Percentiles rank a stretch among this genome's conserved stretches.
Conservation (phyloP, 495 filamentous ascomycete genomes). For the Cairneyella variabilis region DNA sequence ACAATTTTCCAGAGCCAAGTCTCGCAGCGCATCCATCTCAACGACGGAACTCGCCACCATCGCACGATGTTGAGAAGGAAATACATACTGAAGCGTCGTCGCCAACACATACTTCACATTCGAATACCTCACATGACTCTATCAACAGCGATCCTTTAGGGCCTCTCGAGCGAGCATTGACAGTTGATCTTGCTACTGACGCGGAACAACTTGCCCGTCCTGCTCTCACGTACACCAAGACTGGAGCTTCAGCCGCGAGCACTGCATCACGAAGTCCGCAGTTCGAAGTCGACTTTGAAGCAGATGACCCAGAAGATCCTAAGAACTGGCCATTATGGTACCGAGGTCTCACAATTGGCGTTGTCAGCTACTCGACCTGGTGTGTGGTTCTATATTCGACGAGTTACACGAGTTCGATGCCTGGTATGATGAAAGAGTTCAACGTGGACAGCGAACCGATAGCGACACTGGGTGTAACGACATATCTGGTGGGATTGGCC, state of each 20-base stretch:
- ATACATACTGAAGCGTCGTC: neutral
- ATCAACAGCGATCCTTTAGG: slow-evolving; percentile 31
- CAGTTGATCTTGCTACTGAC: slow-evolving; percentile 28
- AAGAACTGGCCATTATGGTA: slow-evolving; percentile 71
- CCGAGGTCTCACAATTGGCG: slow-evolving; percentile 55
- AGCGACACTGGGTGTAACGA: slow-evolving; percentile 73
- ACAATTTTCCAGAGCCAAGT: slow-evolving; percentile 3
- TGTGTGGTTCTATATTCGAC: slow-evolving; percentile 83
- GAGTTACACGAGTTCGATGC: slow-evolving; percentile 68
- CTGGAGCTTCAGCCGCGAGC: slow-evolving; percentile 50
- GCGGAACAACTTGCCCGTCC: slow-evolving; percentile 19
- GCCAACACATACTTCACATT: slow-evolving; percentile 13
- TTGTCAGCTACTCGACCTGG: slow-evolving; percentile 70
- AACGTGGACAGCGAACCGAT: slow-evolving; percentile 47
- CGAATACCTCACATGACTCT: slow-evolving; percentile 15
- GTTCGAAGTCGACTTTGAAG: slow-evolving; percentile 73
- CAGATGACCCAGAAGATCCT: slow-evolving; percentile 66
- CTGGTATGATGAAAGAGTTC: slow-evolving; percentile 66
- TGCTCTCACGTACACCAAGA: slow-evolving; percentile 18
- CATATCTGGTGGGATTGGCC: slow-evolving; percentile 73
- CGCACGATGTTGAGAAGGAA: slow-evolving; percentile 14
- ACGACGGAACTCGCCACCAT: neutral
- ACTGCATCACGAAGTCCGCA: slow-evolving; percentile 57
- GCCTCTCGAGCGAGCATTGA: slow-evolving; percentile 35
- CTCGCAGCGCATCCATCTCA: neutral